These are phyloP conservation scores for Puccinia brachypodii DNA, from an alignment of 1,284 basidiomycete species.

Conservation along the genomic window DNA sequence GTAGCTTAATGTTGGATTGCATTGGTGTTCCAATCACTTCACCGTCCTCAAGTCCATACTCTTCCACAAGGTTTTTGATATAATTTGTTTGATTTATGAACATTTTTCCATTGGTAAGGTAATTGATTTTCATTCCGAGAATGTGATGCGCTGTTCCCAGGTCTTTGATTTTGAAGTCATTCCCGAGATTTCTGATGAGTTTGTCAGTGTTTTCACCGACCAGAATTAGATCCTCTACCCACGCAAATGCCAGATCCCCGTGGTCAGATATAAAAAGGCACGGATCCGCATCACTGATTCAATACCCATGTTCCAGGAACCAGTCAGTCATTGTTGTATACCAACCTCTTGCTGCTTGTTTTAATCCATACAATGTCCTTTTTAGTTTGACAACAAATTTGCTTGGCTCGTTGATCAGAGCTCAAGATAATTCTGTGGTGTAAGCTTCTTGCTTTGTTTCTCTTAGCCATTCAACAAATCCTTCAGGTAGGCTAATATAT, in stretches of 20 bases:
- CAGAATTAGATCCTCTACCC: slow-evolving; percentile 24
- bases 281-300: slow-evolving; percentile 25
- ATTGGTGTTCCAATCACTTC: slow-evolving; percentile 15
- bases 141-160: slow-evolving; percentile 7
- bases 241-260: slow-evolving; percentile 8
- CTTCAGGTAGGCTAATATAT: slow-evolving; percentile 19
- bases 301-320: neutral
- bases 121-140: slow-evolving; percentile 23
- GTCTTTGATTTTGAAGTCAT: slow-evolving; percentile 27
- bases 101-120: neutral
- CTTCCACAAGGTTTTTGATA: slow-evolving; percentile 3
- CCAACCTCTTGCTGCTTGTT: slow-evolving; percentile 36
- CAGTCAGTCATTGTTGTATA: slow-evolving; percentile 23
- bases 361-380: slow-evolving; percentile 49
- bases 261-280: slow-evolving; percentile 12
- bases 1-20: slow-evolving; percentile 9
- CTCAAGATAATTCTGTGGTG: neutral
- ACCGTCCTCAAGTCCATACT: slow-evolving; percentile 4
- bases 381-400: slow-evolving; percentile 27
- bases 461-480: slow-evolving; percentile 31
- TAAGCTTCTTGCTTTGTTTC: slow-evolving; percentile 34
- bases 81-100: slow-evolving; percentile 11
- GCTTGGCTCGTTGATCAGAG: slow-evolving; percentile 4
- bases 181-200: neutral
- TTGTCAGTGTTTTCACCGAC: slow-evolving; percentile 18